A percentile compares a stretch with the other conserved stretches of the same genome.
These are phyloP conservation scores for Metarhizium brunneum DNA, from an alignment of 2,329 filamentous ascomycete genomes.

Conservation along the genomic window DNA sequence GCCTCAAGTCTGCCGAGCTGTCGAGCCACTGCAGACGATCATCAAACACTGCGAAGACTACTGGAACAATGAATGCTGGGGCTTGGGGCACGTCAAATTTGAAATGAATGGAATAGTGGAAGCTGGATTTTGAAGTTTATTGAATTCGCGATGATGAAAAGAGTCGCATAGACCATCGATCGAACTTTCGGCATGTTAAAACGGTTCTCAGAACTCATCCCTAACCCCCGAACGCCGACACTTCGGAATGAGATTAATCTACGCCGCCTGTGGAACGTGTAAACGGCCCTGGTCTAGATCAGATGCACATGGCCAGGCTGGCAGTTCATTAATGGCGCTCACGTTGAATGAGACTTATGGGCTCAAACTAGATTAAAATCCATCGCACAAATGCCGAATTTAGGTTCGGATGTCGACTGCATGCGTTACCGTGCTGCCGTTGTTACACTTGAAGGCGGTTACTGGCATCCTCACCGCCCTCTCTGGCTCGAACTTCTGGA, in stretches of 20 bases:
- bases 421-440: not conserved
- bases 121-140: not conserved
- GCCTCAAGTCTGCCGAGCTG: constrained; percentile 39
- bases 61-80: constrained; percentile 24
- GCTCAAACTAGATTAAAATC: not conserved
- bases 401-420: constrained; percentile 1
- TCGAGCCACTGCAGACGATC: constrained; percentile 51
- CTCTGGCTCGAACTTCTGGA: constrained; percentile 1
- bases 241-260: not conserved
- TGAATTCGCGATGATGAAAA: not conserved
- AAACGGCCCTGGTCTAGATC: not conserved
- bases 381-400: not conserved
- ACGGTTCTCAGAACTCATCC: not conserved
- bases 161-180: not conserved
- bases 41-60: constrained; percentile 47
- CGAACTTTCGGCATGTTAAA: not conserved
- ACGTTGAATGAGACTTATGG: not conserved
- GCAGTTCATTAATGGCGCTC: not conserved
- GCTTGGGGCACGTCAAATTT: constrained; percentile 15
- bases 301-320: not conserved
- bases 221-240: not conserved
- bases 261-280: not conserved
- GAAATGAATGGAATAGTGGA: constrained; percentile 15
- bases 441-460: constrained; percentile 5
- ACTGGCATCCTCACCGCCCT: constrained; percentile 6